phyloP scores from a whole-genome alignment of 352 stramenopile species.

The Pythium folliculosum region DNA sequence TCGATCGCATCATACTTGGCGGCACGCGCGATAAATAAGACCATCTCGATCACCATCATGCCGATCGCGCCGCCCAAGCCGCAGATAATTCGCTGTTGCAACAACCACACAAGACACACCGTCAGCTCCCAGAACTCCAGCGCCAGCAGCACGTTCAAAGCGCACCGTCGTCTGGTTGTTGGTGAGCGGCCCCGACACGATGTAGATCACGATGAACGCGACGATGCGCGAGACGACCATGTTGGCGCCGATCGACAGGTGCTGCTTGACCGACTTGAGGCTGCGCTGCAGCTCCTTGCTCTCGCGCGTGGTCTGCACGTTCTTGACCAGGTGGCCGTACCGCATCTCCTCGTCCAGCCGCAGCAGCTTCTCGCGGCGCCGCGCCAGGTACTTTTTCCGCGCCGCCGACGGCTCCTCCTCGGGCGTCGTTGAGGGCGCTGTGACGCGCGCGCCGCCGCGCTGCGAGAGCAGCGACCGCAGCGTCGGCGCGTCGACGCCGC shows the following conservation, averaged over 20 bases:
- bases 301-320: slow-evolving; percentile 56
- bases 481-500: slow-evolving; percentile 10
- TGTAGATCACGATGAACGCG: slow-evolving; percentile 81
- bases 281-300: slow-evolving; percentile 51
- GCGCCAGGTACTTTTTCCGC: slow-evolving; percentile 41
- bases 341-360: slow-evolving; percentile 81
- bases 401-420: slow-evolving; percentile 17
- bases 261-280: slow-evolving; percentile 70
- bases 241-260: slow-evolving; percentile 83
- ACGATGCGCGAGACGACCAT: slow-evolving; percentile 84
- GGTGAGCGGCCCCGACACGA: slow-evolving; percentile 62
- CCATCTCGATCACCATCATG: slow-evolving; percentile 90
- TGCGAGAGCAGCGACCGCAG: slow-evolving; percentile 24
- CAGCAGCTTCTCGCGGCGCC: slow-evolving; percentile 60
- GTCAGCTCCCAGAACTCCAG: not conserved
- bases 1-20: slow-evolving; percentile 71
- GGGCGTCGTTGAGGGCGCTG: not conserved
- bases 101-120: slow-evolving; percentile 5
- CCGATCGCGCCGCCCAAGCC: slow-evolving; percentile 70
- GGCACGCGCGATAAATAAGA: slow-evolving; percentile 79
- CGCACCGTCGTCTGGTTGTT: slow-evolving; percentile 76
- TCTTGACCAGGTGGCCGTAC: slow-evolving; percentile 74
- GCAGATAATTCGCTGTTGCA: slow-evolving; percentile 55
- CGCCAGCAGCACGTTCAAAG: too few relatives aligned
- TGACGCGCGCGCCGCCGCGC: slow-evolving; percentile 3